These are phyloP conservation scores for Blastobotrys muscicola DNA, from an alignment of 805 yeast species.

Conservation along the genomic window DNA sequence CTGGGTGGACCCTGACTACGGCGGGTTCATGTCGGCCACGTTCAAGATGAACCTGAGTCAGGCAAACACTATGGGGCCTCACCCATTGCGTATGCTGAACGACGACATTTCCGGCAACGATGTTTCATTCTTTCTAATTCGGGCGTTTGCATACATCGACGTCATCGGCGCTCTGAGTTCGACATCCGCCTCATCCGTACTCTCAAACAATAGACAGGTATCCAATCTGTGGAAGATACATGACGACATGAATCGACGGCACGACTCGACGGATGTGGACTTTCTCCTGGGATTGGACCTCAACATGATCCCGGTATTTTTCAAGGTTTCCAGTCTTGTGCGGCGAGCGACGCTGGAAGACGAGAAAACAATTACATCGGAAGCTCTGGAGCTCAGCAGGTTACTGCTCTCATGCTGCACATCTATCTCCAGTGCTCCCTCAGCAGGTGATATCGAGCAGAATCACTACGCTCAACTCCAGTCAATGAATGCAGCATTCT, in stretches of 20 bases:
- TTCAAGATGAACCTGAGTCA: neutral
- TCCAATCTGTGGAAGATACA: slow-evolving; percentile 25
- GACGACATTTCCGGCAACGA: slow-evolving; percentile 18
- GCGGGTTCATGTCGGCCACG: slow-evolving; percentile 10
- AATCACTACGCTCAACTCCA: slow-evolving; percentile 24
- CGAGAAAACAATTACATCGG: slow-evolving; percentile 19
- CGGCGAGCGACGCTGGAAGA: slow-evolving; percentile 19
- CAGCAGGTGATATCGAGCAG: slow-evolving; percentile 6
- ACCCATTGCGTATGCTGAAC: slow-evolving; percentile 11
- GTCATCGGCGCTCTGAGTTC: slow-evolving; percentile 55
- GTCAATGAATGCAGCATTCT: slow-evolving; percentile 43
- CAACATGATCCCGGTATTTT: slow-evolving; percentile 46
- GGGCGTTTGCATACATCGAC: slow-evolving; percentile 66
- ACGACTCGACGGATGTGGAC: slow-evolving; percentile 11
- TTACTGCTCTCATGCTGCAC: slow-evolving; percentile 21
- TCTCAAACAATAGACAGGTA: slow-evolving; percentile 25
- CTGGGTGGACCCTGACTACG: slow-evolving; percentile 24
- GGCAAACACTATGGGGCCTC: slow-evolving; percentile 10
- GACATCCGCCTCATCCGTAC: slow-evolving; percentile 20
- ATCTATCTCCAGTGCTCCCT: too few relatives aligned
- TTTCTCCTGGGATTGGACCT: slow-evolving; percentile 49
- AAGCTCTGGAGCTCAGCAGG: slow-evolving; percentile 36
- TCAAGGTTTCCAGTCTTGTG: slow-evolving; percentile 38
- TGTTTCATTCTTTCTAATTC: slow-evolving; percentile 44
- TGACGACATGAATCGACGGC: slow-evolving; percentile 2